Evolutionary conservation across 225 moss, liverwort and hornwort species (phyloP), one percentile per base, ranked within the genome.

Genomic region (Bryum argenteum): DNA sequence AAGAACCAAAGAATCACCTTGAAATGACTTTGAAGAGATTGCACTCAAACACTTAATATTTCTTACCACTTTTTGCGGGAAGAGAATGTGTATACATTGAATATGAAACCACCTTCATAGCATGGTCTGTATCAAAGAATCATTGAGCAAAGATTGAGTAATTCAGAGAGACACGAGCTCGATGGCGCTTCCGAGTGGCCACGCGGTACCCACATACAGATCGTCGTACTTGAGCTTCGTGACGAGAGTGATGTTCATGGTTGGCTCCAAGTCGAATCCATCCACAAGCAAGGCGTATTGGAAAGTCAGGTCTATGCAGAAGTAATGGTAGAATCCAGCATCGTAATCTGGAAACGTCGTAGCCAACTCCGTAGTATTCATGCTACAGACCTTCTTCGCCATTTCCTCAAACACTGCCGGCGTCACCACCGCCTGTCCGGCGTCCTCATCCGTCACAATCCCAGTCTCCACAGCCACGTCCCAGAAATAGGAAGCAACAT

Each of bases 401-500:
- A 82, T 89, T 19, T 71, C 78, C 66, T 87, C 82, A 72, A 93
- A 93, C 59, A 79, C 85, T 44, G 81, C 85, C 11, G 96, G 91
- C 62, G 63, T 90, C 45, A 96, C 72, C 38, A 48, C 67, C 41
- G 90, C 91, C 67, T 85, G 77, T 37, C 85, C 69, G 8, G 87
- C 93, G 58, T 78, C 66, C 16, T 71, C 50, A 78, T 96, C 81
- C 73, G 76, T 83, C 16, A 96, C 88, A 38, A 96, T 91, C 51
- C 89, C 89, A 41, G 85, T 88, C 67, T 96, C 89, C 59, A 78
- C 23, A 62, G 79, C 83, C 37, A 82, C 74, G 77, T 96, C 96
- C 67, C 93, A 96, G 71, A 96, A 96, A 83, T 87, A 96, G 26
- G 96, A 96, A 47, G 96, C 96, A 66, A 96, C 93, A 58, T 93